phyloP scores from a whole-genome alignment of 208 protist genomes.

The Trypanosoma vivax region DNA sequence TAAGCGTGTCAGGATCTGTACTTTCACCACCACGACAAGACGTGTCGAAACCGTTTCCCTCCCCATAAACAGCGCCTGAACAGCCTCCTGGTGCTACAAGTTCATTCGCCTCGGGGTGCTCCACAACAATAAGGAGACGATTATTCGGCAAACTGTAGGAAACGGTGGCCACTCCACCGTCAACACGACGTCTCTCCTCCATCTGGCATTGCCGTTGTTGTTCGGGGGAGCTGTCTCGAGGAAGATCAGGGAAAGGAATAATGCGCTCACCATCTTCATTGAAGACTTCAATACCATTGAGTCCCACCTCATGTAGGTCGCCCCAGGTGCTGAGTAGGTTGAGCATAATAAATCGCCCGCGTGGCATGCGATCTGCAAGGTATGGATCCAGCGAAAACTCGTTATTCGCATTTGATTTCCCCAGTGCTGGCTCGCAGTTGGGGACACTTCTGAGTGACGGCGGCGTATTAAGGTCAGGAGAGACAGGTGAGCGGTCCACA shows the following conservation, averaged over 20 bases:
- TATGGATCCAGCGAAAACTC: conserved; percentile 21
- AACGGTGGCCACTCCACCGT: neutral
- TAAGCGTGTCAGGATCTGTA: neutral
- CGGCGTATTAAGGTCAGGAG: too few species aligned
- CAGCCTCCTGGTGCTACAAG: too few species aligned
- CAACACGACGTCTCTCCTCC: neutral
- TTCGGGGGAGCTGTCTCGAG: conserved; percentile 15
- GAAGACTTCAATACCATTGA: conserved; percentile 89
- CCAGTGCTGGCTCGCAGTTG: too few species aligned
- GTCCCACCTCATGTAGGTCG: conserved; percentile 83
- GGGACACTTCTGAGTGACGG: too few species aligned
- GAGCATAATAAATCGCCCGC: conserved; percentile 47
- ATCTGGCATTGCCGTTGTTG: neutral
- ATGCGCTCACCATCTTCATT: conserved; percentile 60
- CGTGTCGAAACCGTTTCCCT: too few species aligned
- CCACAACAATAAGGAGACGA: conserved; percentile 4
- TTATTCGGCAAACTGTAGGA: neutral
- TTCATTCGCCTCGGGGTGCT: too few species aligned
- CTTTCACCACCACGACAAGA: too few species aligned
- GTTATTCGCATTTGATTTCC: too few species aligned
- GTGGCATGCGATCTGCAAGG: conserved; percentile 35
- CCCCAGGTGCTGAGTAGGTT: conserved; percentile 86
- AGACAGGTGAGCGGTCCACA: neutral
- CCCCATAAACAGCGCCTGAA: too few species aligned
- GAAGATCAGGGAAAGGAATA: conserved; percentile 8